Conservation (phyloP, 805 yeast species). For the Starmerella kuoi region DNA sequence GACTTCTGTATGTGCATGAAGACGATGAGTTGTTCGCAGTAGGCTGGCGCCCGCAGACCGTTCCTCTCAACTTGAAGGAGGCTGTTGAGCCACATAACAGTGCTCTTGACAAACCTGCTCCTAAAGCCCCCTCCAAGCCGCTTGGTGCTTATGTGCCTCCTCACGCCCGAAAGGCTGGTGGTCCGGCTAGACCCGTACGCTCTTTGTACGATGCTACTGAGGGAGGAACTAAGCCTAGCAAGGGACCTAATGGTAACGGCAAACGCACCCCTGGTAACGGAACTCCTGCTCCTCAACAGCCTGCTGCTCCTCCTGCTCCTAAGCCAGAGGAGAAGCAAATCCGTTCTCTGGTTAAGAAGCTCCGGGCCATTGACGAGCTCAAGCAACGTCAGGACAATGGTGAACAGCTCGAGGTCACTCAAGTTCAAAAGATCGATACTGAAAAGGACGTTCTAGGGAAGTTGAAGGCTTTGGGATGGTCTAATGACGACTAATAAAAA, state of each 20-base stretch:
- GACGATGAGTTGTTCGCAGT: constrained; percentile 70
- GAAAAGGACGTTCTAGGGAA: constrained; percentile 73
- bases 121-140: constrained; percentile 40
- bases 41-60: constrained; percentile 67
- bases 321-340: constrained; percentile 79
- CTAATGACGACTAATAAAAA: too few species aligned
- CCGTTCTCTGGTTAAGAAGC: constrained; percentile 78
- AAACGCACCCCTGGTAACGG: background rate
- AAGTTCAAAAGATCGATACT: constrained; percentile 73
- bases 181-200: constrained; percentile 27
- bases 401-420: constrained; percentile 85
- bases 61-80: constrained; percentile 35
- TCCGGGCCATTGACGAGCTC: constrained; percentile 87
- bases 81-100: constrained; percentile 61
- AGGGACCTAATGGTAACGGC: background rate
- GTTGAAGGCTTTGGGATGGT: constrained; percentile 65
- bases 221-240: constrained; percentile 1
- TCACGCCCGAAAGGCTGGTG: constrained; percentile 52
- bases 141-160: constrained; percentile 96
- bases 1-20: constrained; percentile 63
- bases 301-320: constrained; percentile 40
- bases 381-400: constrained; percentile 75
- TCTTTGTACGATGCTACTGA: constrained; percentile 22
- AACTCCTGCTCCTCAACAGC: constrained; percentile 22
- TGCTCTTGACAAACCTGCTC: constrained; percentile 38